Percentiles rank a stretch among this genome's conserved stretches.
These are phyloP conservation scores for Ambrosiella xylebori DNA, from an alignment of 2,329 filamentous ascomycete species.

Conservation along the genomic window DNA sequence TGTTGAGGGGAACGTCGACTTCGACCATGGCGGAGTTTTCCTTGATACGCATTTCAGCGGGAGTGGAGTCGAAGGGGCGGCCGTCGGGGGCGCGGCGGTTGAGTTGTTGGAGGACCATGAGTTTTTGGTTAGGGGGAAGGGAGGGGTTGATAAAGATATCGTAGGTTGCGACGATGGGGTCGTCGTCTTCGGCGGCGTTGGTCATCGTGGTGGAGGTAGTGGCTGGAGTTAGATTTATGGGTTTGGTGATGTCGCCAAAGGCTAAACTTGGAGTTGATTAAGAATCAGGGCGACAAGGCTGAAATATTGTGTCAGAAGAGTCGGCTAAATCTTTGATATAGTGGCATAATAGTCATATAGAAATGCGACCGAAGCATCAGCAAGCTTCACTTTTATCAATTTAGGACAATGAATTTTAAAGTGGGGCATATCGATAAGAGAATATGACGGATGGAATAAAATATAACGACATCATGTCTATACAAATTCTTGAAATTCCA, in stretches of 20 bases:
- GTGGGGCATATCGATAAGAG: constrained; percentile 1
- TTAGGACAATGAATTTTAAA: background rate
- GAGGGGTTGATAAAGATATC: constrained; percentile 70
- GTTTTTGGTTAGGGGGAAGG: constrained; percentile 41
- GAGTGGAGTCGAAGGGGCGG: constrained; percentile 38
- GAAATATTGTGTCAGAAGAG: background rate
- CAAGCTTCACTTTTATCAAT: background rate
- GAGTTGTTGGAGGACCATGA: constrained; percentile 78
- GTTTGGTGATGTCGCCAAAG: background rate
- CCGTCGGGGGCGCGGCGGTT: constrained; percentile 49
- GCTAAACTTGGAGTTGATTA: background rate
- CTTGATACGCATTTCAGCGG: constrained; percentile 68
- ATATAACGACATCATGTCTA: background rate
- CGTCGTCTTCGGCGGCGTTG: constrained; percentile 28
- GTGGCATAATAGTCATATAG: background rate
- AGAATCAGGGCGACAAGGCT: background rate
- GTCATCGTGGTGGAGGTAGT: constrained; percentile 8
- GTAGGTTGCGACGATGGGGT: constrained; percentile 61
- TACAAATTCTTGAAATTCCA: background rate
- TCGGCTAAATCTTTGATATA: background rate
- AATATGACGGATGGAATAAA: background rate
- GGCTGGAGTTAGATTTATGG: background rate
- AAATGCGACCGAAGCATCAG: background rate
- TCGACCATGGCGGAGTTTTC: constrained; percentile 68
- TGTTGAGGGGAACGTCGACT: constrained; percentile 73